phyloP scores from a whole-genome alignment of 331 rosid genomes.

The Dryas integrifolia region DNA sequence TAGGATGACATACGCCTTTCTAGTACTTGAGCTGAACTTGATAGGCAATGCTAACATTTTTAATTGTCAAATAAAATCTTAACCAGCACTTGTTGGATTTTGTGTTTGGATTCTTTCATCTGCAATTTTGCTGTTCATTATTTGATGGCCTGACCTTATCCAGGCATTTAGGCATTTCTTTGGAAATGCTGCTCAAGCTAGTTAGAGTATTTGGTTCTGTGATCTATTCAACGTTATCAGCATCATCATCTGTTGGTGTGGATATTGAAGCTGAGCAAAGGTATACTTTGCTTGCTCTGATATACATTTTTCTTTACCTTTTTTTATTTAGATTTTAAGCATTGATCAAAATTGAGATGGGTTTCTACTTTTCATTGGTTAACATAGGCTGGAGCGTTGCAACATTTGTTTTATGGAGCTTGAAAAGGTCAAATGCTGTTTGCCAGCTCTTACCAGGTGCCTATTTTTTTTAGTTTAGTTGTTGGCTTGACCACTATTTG shows the following conservation, averaged over 20 bases:
- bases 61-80: neutral
- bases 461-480: constrained; percentile 3
- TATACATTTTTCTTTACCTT: constrained; percentile 8
- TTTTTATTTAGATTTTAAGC: neutral
- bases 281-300: constrained; percentile 33
- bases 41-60: neutral
- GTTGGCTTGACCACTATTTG: neutral
- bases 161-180: constrained; percentile 71
- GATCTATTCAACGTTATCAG: constrained; percentile 76
- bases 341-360: neutral
- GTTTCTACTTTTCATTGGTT: constrained; percentile 23
- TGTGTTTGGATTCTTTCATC: neutral
- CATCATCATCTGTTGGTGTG: constrained; percentile 78
- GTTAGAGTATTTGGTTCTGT: constrained; percentile 81
- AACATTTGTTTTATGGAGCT: constrained; percentile 87
- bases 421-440: constrained; percentile 67
- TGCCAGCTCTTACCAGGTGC: constrained; percentile 73
- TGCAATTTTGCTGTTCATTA: constrained; percentile 5
- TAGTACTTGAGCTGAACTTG: neutral
- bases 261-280: constrained; percentile 96
- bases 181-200: constrained; percentile 89
- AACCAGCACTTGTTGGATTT: neutral
- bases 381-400: constrained; percentile 84
- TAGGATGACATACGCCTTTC: no score
- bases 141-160: constrained; percentile 32